Evolutionary conservation across 2,329 filamentous ascomycete genomes (phyloP).

Genomic region (Epichloe elymi): DNA sequence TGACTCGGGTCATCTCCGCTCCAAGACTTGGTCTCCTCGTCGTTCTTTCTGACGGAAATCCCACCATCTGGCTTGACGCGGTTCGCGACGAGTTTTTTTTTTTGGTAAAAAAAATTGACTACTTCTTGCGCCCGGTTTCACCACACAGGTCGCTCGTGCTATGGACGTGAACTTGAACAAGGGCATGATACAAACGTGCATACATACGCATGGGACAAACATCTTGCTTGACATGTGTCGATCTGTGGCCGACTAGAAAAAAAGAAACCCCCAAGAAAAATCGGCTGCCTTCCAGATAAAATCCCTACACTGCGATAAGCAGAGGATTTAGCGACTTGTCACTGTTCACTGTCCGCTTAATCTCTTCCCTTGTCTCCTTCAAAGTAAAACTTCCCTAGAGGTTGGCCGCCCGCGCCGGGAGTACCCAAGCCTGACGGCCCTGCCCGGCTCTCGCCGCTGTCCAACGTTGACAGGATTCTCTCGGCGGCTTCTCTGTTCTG

Average conservation of each 20-base stretch:
- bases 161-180: neutral
- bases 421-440: slow-evolving; percentile 27
- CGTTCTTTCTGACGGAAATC: neutral
- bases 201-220: too few relatives aligned
- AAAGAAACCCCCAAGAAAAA: neutral
- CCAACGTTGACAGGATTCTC: slow-evolving; percentile 46
- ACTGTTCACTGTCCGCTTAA: neutral
- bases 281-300: neutral
- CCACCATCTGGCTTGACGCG: neutral
- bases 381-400: slow-evolving; percentile 47
- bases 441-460: slow-evolving; percentile 32
- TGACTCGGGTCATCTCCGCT: neutral
- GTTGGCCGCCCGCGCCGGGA: slow-evolving; percentile 29
- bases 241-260: neutral
- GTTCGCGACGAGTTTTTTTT: too few relatives aligned
- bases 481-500: slow-evolving; percentile 44
- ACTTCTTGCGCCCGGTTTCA: slow-evolving; percentile 1
- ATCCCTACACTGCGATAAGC: neutral
- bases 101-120: too few relatives aligned
- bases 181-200: neutral
- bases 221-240: neutral
- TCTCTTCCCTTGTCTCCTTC: slow-evolving; percentile 31
- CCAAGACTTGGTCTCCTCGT: neutral
- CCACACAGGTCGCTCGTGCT: neutral
- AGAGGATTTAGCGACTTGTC: neutral